Percentiles rank a stretch among this genome's conserved stretches.
Conservation (phyloP, 352 stramenopile species). For the Globisporangium okanoganense region DNA sequence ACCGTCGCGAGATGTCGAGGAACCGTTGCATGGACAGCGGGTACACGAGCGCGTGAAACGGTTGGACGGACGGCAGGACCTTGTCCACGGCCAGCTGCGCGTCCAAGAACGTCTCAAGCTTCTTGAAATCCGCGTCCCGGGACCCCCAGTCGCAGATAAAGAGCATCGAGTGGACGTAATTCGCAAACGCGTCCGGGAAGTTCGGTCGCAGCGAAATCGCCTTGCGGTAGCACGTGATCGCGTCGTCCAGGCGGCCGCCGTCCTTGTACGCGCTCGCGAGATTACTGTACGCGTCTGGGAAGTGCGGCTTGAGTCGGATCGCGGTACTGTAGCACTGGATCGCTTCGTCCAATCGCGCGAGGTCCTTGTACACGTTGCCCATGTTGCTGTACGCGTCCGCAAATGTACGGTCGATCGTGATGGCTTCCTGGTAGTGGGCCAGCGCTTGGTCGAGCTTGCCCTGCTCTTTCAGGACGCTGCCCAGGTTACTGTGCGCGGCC, state of each 20-base stretch:
- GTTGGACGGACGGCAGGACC: conserved; percentile 85
- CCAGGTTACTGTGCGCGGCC: conserved; percentile 92
- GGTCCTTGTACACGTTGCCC: conserved; percentile 93
- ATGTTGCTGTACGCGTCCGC: conserved; percentile 94
- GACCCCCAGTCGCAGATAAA: conserved; percentile 92
- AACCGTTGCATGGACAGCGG: conserved; percentile 77
- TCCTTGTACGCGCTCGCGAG: conserved; percentile 92
- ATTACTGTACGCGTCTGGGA: conserved; percentile 91
- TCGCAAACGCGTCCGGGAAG: conserved; percentile 91
- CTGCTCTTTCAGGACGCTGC: conserved; percentile 93
- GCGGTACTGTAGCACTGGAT: conserved; percentile 89
- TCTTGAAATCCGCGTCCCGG: conserved; percentile 73
- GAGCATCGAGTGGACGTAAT: conserved; percentile 91
- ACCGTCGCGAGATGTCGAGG: conserved; percentile 70
- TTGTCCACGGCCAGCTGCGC: conserved; percentile 20
- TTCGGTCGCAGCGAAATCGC: conserved; percentile 86
- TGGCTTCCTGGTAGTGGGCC: conserved; percentile 92
- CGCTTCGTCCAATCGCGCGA: conserved; percentile 83
- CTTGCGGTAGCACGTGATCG: conserved; percentile 92
- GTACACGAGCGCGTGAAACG: conserved; percentile 92
- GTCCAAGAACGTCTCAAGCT: conserved; percentile 29
- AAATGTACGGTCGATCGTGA: conserved; percentile 91
- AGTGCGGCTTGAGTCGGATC: conserved; percentile 87
- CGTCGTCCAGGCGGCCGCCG: conserved; percentile 83
- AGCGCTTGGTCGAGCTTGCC: conserved; percentile 92